Evolutionary conservation across 2,329 filamentous ascomycete genomes (phyloP).

Genomic region (Macroventuria anomochaeta): DNA sequence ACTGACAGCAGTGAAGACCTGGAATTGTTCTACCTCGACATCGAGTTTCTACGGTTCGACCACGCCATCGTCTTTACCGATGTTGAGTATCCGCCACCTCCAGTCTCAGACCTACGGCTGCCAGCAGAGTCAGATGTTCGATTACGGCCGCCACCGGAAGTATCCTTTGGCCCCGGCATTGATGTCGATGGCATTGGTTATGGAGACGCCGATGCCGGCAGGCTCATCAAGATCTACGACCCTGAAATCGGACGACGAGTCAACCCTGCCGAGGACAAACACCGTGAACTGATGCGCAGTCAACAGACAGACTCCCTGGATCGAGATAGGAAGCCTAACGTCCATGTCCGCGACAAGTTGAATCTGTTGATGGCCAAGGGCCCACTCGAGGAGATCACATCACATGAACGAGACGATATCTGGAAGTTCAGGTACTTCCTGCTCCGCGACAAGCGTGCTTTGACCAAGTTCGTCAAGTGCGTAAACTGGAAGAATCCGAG

Average conservation of each 20-base stretch:
- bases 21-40: slow-evolving; percentile 79
- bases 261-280: slow-evolving; percentile 95
- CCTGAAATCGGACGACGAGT: slow-evolving; percentile 88
- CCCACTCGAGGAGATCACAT: slow-evolving; percentile 83
- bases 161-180: slow-evolving; percentile 89
- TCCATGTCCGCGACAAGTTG: slow-evolving; percentile 91
- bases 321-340: slow-evolving; percentile 93
- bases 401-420: slow-evolving; percentile 92
- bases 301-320: slow-evolving; percentile 93
- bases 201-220: slow-evolving; percentile 60
- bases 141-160: slow-evolving; percentile 81
- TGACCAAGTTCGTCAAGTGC: slow-evolving; percentile 98
- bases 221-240: slow-evolving; percentile 86
- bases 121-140: slow-evolving; percentile 68
- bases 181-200: slow-evolving; percentile 68
- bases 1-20: slow-evolving; percentile 55
- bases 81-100: slow-evolving; percentile 86
- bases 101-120: slow-evolving; percentile 76
- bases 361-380: slow-evolving; percentile 92
- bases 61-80: slow-evolving; percentile 96
- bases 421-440: slow-evolving; percentile 98
- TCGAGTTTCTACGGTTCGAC: slow-evolving; percentile 93
- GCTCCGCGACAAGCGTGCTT: slow-evolving; percentile 80
- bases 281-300: slow-evolving; percentile 87
- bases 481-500: slow-evolving; percentile 89